A percentile compares a stretch with the other conserved stretches of the same genome.
Conservation (phyloP, 306 rosid genomes). For the Prunus mume region DNA sequence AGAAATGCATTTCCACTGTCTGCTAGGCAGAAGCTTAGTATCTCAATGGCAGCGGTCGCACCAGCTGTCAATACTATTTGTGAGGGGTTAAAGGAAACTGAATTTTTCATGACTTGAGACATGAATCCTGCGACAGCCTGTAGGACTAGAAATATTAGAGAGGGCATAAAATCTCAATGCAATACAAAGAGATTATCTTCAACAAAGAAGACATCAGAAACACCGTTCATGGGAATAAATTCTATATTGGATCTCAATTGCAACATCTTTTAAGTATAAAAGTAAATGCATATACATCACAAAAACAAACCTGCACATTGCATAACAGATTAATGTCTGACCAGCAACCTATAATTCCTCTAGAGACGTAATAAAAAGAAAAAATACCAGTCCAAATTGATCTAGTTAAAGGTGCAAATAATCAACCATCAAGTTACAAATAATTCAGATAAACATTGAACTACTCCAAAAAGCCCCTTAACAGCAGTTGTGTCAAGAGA, state of each 20-base stretch:
- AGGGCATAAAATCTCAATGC: background rate
- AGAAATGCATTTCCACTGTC: constrained; percentile 89
- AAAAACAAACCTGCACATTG: constrained; percentile 7
- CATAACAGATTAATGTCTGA: too few species aligned
- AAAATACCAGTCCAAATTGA: background rate
- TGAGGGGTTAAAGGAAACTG: constrained; percentile 63
- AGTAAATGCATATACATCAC: background rate
- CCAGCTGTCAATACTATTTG: constrained; percentile 74
- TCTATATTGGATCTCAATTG: background rate
- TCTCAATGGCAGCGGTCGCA: constrained; percentile 71
- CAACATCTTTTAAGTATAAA: background rate
- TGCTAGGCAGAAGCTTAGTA: constrained; percentile 87
- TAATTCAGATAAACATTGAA: background rate
- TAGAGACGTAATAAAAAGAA: too few species aligned
- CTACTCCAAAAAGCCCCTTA: constrained; percentile 2
- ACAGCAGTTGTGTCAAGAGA: background rate
- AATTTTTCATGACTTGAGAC: constrained; percentile 63
- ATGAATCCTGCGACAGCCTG: constrained; percentile 92
- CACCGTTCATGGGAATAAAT: background rate
- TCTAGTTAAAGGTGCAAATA: background rate
- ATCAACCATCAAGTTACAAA: constrained; percentile 1
- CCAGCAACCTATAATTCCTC: too few species aligned
- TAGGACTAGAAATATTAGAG: constrained; percentile 23
- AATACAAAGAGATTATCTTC: background rate
- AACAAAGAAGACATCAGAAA: background rate